Base-by-base conservation (phyloP, 768 basidiomycete genomes). In the Suillus subluteus region DNA sequence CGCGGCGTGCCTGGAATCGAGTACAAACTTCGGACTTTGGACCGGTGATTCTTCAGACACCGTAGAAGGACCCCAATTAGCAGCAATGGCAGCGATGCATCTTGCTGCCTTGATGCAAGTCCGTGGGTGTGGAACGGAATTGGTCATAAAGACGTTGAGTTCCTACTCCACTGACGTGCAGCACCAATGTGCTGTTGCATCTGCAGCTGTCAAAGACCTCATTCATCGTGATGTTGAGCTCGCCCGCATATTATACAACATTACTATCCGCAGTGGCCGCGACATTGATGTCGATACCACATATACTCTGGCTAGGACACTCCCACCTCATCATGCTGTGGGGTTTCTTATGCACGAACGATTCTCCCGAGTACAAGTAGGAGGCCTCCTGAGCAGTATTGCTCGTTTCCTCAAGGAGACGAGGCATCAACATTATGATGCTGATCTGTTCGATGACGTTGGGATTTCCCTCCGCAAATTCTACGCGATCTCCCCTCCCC, bases 331-430 rank as follows among this genome's bases (percentile, higher is more conserved):
- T 12, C 64, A 68, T 64, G 80, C 80, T 5, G 61, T 81, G 18
- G 67, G 67, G 4, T 75, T 86, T 58, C 75, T 87, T 41, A 66
- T 67, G 23, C 67, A 80, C 32, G 50, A 67, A 6, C 74, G 38
- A 0, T 75, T 84, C 55, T 73, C 80, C 6, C 63, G 62, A 6
- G 63, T 71, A 32, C 78, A 80, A 38, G 66, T 73, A 18, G 81
- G 82, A 50, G 71, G 78, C 40, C 66, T 87, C 6, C 61, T 87
- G 32, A 71, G 75, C 18, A 70, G 76, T 6, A 75, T 86, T 38
- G 77, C 85, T 26, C 74, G 76, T 9, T 70, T 72, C 16, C 76
- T 86, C 52, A 79, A 79, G 61, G 63, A 71, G 18, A 77, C 78
- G 48, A 74, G 80, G 41, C 74, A 68, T 44, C 71, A 73, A 59